A percentile compares a stretch with the other conserved stretches of the same genome.
Conservation (phyloP, 73 alveolate species). For the Paramecium caudatum region DNA sequence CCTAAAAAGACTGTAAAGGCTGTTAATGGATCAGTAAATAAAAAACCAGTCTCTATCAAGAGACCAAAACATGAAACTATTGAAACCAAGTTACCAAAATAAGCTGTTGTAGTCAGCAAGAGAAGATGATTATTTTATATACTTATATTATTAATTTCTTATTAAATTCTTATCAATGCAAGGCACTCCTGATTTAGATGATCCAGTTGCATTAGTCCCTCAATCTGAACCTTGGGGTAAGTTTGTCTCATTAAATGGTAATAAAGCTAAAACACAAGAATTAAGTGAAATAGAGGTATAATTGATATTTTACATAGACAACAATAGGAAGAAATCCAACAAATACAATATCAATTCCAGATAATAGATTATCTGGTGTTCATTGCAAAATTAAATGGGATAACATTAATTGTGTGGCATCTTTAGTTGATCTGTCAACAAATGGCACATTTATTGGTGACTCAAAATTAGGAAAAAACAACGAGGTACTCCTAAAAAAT, state of each 20-base stretch:
- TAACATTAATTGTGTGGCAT: background rate
- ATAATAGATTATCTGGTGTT: slow-evolving; percentile 66
- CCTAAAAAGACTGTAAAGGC: background rate
- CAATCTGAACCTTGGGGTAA: slow-evolving; percentile 15
- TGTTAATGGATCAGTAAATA: background rate
- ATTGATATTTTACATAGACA: background rate
- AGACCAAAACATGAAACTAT: slow-evolving; percentile 42
- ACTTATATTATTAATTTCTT: background rate
- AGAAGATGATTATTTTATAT: slow-evolving; percentile 34
- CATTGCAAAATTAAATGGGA: slow-evolving; percentile 67
- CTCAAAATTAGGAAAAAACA: slow-evolving; percentile 68
- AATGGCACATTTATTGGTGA: slow-evolving; percentile 74
- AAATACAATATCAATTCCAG: slow-evolving; percentile 44
- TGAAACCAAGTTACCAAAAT: background rate
- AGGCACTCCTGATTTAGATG: slow-evolving; percentile 63
- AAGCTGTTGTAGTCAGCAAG: slow-evolving; percentile 3
- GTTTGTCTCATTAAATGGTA: slow-evolving; percentile 3
- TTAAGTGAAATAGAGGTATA: background rate
- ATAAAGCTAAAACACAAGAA: background rate
- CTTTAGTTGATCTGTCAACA: slow-evolving; percentile 63
- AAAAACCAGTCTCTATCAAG: slow-evolving; percentile 35
- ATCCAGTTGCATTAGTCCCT: background rate
- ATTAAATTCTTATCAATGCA: background rate
- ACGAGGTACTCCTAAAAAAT: slow-evolving; percentile 30
- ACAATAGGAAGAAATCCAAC: slow-evolving; percentile 72